phyloP scores from a whole-genome alignment of 805 yeast genomes.

The Ogataea glucozyma region DNA sequence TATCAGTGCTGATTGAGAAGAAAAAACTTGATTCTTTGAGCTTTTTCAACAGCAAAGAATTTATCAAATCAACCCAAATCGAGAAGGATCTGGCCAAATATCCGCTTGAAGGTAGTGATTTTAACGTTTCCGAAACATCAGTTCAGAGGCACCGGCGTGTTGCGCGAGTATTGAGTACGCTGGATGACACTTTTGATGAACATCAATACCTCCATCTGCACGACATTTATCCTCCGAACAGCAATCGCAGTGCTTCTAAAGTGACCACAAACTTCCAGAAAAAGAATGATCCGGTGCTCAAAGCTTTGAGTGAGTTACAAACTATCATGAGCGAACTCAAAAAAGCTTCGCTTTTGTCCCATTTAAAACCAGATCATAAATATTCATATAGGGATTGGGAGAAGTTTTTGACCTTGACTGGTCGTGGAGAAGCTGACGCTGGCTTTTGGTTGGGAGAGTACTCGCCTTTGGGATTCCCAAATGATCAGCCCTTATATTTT shows the following conservation, averaged over 20 bases:
- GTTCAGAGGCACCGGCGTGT: conserved; percentile 8
- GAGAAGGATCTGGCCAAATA: conserved; percentile 26
- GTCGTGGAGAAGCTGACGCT: conserved; percentile 25
- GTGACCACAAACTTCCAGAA: conserved; percentile 24
- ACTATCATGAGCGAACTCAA: conserved; percentile 35
- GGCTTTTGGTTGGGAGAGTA: conserved; percentile 64
- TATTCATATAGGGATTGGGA: conserved; percentile 58
- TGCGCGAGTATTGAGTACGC: conserved; percentile 14
- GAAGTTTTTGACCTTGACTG: conserved; percentile 36
- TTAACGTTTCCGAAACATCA: neutral
- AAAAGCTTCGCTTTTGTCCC: conserved; percentile 34
- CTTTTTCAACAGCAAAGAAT: conserved; percentile 22
- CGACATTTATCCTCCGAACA: neutral
- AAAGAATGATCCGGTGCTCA: conserved; percentile 28
- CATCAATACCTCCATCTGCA: conserved; percentile 11
- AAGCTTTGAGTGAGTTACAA: conserved; percentile 26
- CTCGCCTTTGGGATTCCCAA: conserved; percentile 71
- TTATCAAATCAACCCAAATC: conserved; percentile 16
- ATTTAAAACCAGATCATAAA: conserved; percentile 41
- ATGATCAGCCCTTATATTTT: conserved; percentile 67
- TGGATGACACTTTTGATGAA: conserved; percentile 24
- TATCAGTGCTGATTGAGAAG: conserved; percentile 21
- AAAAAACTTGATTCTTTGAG: conserved; percentile 19
- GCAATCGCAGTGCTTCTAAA: neutral
- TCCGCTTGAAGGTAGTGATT: conserved; percentile 23